Evolutionary conservation across 805 yeast genomes (phyloP), one percentile per base, ranked within the genome.

Genomic region (Saccharomycopsis sp.): DNA sequence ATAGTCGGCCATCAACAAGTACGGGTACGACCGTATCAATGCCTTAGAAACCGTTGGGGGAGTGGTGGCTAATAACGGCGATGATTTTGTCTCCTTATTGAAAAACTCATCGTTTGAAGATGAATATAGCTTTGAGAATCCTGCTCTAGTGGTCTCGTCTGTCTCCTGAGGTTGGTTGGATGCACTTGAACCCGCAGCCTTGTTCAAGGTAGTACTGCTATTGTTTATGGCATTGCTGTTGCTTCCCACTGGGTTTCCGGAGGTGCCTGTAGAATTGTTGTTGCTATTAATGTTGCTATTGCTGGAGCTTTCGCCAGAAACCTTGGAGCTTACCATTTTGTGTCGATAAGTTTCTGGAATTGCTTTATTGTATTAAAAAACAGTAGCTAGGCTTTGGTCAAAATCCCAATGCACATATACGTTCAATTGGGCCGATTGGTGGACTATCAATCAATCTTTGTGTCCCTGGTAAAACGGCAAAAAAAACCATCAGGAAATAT

Each of bases 31-130:
- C 60, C 83, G 79, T 46, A 91, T 81, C 54, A 92, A 76, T 2
- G 94, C 89, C 64, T 89, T 87, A 34, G 96, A 85, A 14, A 92
- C 89, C 0, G 91, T 82, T 1, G 97, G 94, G 1, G 98, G 98
- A 0, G 99, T 94, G 1, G 90, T 83, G 1, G 90, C 82, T 44
- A 90, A 78, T 63, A 94, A 77, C 1, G 97, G 97, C 2, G 97
- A 87, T 1, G 94, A 79, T 60, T 80, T 69, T 52, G 71, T 61
- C 66, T 62, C 63, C 18, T 55, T 57, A 20, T 50, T 58, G 47
- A 57, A 57, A 12, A 50, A 20, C 15, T 61, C 58, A 24, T 61
- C 60, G 37, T 52, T 58, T 34, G 60, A 57, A 21, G 63, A 53
- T 15, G 53, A 34, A 47, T 58, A 60, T 34, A 60, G 54, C 18